Evolutionary conservation across 73 alveolate species (phyloP).

Genomic region (Paramecium pentaurelia): DNA sequence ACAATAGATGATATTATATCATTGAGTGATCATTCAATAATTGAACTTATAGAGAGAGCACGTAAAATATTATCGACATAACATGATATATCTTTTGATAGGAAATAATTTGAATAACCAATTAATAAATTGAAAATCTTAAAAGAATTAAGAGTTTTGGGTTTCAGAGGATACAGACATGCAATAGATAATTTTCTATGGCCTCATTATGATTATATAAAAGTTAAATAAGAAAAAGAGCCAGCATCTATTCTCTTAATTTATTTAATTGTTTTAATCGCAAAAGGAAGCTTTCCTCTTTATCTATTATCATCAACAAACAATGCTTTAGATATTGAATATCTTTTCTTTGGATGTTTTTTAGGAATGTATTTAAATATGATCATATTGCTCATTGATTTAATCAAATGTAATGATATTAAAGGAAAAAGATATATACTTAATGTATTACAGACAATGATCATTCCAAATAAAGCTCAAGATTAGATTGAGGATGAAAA

Average conservation of each 20-base stretch:
- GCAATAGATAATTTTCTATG: conserved; percentile 18
- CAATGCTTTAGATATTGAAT: not conserved
- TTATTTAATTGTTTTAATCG: not conserved
- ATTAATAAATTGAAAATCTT: not conserved
- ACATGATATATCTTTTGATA: not conserved
- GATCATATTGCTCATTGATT: not conserved
- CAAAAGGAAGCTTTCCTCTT: not conserved
- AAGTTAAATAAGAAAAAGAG: not conserved
- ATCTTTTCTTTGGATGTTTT: not conserved
- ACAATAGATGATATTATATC: not conserved
- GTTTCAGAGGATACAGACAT: conserved; percentile 34
- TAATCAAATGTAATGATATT: not conserved
- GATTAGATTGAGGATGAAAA: not conserved
- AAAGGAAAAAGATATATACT: conserved; percentile 25
- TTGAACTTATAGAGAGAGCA: not conserved
- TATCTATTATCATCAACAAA: not conserved
- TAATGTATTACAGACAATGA: not conserved
- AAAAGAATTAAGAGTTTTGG: not conserved
- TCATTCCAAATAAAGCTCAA: not conserved
- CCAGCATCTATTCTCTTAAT: not conserved
- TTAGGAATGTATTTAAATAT: conserved; percentile 27
- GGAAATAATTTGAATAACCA: not conserved
- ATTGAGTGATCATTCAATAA: not conserved
- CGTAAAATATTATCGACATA: not conserved
- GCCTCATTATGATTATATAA: conserved; percentile 31